Conservation (phyloP, 345 rosid species). For the Firmiana major region DNA sequence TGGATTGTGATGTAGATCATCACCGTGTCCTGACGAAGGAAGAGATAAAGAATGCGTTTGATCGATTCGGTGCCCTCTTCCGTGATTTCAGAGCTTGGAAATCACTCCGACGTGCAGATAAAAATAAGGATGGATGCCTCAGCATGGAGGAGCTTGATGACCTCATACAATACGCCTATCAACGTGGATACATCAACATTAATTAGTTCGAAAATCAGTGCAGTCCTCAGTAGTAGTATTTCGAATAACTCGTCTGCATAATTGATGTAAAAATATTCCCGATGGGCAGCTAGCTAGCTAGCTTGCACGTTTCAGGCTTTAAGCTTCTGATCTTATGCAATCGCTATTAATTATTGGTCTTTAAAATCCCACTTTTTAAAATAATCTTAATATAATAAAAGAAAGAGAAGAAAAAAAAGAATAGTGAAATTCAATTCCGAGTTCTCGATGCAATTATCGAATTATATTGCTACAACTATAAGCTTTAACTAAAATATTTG, state of each 20-base stretch:
- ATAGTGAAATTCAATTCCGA: neutral
- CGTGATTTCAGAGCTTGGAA: conserved; percentile 12
- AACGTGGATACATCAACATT: conserved; percentile 9
- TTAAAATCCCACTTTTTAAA: no score
- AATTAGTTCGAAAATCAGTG: neutral
- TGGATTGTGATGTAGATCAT: neutral
- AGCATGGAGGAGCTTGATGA: conserved; percentile 5
- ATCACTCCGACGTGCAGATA: conserved; percentile 3
- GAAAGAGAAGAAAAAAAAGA: no score
- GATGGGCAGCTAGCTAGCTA: no score
- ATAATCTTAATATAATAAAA: no score
- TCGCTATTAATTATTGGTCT: neutral
- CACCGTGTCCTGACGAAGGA: neutral
- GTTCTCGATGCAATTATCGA: neutral
- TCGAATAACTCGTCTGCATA: neutral
- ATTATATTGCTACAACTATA: no score
- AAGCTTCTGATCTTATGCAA: neutral
- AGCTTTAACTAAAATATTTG: neutral
- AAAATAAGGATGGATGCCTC: conserved; percentile 8
- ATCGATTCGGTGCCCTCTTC: neutral
- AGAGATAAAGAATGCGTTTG: conserved; percentile 12
- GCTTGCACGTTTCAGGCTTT: neutral
- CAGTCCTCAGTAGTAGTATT: neutral
- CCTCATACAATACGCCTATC: conserved; percentile 13
- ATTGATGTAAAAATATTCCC: neutral